Evolutionary conservation across 768 basidiomycete genomes (phyloP).

Genomic region (Termitomyces sp.): DNA sequence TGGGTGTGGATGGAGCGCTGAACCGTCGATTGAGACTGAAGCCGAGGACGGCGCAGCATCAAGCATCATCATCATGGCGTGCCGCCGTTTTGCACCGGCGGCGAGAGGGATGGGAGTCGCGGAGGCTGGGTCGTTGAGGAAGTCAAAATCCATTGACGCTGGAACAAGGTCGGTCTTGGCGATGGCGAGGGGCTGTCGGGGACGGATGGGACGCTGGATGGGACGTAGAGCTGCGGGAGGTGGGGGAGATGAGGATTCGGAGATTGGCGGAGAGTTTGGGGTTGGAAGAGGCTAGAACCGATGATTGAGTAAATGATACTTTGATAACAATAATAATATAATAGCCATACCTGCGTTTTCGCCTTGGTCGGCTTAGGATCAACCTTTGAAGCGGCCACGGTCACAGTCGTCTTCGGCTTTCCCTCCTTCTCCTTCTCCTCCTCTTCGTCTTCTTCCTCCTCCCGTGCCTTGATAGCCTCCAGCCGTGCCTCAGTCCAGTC

Average conservation of each 20-base stretch:
- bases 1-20: not conserved
- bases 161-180: slow-evolving; percentile 8
- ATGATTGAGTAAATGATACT: too few relatives aligned
- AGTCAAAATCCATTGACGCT: slow-evolving; percentile 9
- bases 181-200: slow-evolving; percentile 12
- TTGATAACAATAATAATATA: too few relatives aligned
- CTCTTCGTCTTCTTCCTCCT: slow-evolving; percentile 82
- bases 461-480: slow-evolving; percentile 66
- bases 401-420: slow-evolving; percentile 16
- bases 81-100: slow-evolving; percentile 66
- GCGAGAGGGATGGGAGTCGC: slow-evolving; percentile 37
- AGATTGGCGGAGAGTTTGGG: slow-evolving; percentile 20
- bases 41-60: slow-evolving; percentile 46
- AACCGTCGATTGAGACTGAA: not conserved
- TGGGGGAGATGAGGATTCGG: slow-evolving; percentile 31
- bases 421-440: slow-evolving; percentile 50
- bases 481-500: slow-evolving; percentile 82
- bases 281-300: slow-evolving; percentile 21
- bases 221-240: slow-evolving; percentile 18
- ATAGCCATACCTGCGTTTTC: slow-evolving; percentile 25
- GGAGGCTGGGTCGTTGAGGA: slow-evolving; percentile 17
- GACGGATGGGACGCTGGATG: slow-evolving; percentile 19
- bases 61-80: slow-evolving; percentile 75
- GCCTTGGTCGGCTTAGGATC: slow-evolving; percentile 12
- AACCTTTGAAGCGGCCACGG: slow-evolving; percentile 16